Conservation (phyloP, 1,139 yeast species). For the Candida pseudoviswanathii region DNA sequence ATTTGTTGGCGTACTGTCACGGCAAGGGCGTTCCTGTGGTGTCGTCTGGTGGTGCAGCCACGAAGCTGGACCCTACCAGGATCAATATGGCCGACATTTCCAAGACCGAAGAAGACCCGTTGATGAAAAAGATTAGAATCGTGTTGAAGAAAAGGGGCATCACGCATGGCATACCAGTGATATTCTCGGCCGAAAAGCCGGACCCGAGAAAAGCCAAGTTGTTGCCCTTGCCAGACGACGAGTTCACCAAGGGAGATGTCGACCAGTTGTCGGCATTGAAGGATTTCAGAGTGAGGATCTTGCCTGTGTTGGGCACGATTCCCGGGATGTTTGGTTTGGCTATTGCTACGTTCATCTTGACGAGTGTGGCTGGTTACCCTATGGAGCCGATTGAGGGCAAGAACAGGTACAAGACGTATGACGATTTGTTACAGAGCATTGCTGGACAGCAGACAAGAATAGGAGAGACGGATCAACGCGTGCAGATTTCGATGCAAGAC, state of each 20-base stretch:
- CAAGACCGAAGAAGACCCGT: slow-evolving; percentile 85
- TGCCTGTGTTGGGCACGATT: slow-evolving; percentile 94
- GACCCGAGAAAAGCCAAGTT: slow-evolving; percentile 90
- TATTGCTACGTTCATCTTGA: slow-evolving; percentile 79
- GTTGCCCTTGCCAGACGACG: slow-evolving; percentile 80
- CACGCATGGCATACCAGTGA: slow-evolving; percentile 75
- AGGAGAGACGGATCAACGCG: slow-evolving; percentile 67
- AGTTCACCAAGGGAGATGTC: slow-evolving; percentile 77
- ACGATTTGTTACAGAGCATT: slow-evolving; percentile 75
- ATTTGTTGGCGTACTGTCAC: slow-evolving; percentile 74
- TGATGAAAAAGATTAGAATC: slow-evolving; percentile 85
- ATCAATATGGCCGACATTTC: slow-evolving; percentile 48
- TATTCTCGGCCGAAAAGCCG: slow-evolving; percentile 93
- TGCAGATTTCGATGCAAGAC: slow-evolving; percentile 72
- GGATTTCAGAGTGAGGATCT: slow-evolving; percentile 88
- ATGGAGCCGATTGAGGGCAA: slow-evolving; percentile 90
- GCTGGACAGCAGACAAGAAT: slow-evolving; percentile 86
- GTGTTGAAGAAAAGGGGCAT: slow-evolving; percentile 81
- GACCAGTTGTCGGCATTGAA: slow-evolving; percentile 84
- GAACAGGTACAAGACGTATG: slow-evolving; percentile 81
- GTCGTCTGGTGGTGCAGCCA: slow-evolving; percentile 96
- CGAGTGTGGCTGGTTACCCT: slow-evolving; percentile 83
- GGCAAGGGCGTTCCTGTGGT: slow-evolving; percentile 61
- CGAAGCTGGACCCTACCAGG: slow-evolving; percentile 55
- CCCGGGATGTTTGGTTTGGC: slow-evolving; percentile 96